Conservation (phyloP, 768 basidiomycete genomes). For the Gautieria morchelliformis region DNA sequence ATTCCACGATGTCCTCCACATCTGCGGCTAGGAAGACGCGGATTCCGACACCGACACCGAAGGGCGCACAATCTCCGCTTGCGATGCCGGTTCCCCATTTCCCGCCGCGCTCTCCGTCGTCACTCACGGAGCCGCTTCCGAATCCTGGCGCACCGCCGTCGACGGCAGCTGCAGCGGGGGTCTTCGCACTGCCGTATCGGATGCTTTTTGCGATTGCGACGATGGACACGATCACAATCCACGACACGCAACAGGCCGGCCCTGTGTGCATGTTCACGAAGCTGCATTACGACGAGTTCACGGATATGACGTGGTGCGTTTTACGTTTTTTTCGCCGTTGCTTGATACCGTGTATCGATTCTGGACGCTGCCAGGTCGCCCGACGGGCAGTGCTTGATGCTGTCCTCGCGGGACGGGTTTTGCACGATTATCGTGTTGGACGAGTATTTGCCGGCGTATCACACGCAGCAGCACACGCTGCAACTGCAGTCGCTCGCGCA, state of each 20-base stretch:
- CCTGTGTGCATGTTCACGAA: constrained; percentile 90
- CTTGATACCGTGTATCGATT: neutral
- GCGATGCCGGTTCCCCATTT: constrained; percentile 41
- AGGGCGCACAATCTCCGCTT: constrained; percentile 18
- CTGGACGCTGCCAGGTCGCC: constrained; percentile 59
- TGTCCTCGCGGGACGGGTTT: constrained; percentile 93
- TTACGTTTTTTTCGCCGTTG: constrained; percentile 4
- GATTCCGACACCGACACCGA: neutral
- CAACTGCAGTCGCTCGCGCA: constrained; percentile 89
- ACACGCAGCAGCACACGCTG: constrained; percentile 87
- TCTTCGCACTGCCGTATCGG: constrained; percentile 87
- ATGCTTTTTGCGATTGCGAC: constrained; percentile 94
- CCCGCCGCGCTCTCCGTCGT: constrained; percentile 41
- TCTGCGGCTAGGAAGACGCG: constrained; percentile 5
- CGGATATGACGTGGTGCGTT: constrained; percentile 91
- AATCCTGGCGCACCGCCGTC: constrained; percentile 48
- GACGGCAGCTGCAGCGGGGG: constrained; percentile 38
- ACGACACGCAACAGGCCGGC: constrained; percentile 93
- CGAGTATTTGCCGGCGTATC: constrained; percentile 80
- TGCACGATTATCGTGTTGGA: constrained; percentile 94
- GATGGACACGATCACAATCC: constrained; percentile 89
- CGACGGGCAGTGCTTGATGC: constrained; percentile 89
- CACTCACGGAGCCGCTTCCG: constrained; percentile 36
- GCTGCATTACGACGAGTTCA: constrained; percentile 95
- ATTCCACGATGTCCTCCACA: constrained; percentile 5